These are phyloP conservation scores for Cryptococcus jaspeensis DNA, from an alignment of 1,284 basidiomycete species.

Conservation along the genomic window DNA sequence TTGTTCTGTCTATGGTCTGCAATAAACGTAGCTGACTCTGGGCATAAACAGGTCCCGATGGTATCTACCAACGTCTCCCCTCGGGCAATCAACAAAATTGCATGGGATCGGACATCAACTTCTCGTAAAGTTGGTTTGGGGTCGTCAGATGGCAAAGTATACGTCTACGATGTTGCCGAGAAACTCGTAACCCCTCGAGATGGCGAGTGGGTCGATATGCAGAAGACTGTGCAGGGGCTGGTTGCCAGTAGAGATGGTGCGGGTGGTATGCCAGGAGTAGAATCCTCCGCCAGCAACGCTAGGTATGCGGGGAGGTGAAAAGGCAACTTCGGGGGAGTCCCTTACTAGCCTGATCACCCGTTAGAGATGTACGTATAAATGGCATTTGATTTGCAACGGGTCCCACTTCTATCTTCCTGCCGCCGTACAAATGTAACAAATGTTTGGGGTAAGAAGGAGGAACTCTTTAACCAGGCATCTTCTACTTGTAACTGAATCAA, in stretches of 20 bases:
- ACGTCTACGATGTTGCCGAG: slow-evolving; percentile 93
- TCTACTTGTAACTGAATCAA: too few relatives aligned
- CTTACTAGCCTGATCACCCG: too few relatives aligned
- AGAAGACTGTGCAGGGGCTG: slow-evolving; percentile 63
- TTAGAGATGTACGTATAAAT: too few relatives aligned
- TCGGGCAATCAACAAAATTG: slow-evolving; percentile 88
- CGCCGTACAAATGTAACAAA: too few relatives aligned
- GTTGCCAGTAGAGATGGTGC: slow-evolving; percentile 8
- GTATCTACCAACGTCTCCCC: slow-evolving; percentile 55
- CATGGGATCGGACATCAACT: slow-evolving; percentile 80
- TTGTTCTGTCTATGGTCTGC: background rate
- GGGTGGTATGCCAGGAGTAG: background rate
- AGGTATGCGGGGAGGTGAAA: too few relatives aligned
- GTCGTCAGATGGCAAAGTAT: slow-evolving; percentile 85
- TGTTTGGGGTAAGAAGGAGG: too few relatives aligned
- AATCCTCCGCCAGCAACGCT: too few relatives aligned
- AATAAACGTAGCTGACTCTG: background rate
- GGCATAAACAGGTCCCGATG: slow-evolving; percentile 36
- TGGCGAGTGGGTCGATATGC: slow-evolving; percentile 84
- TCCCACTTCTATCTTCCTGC: too few relatives aligned
- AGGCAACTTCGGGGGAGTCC: too few relatives aligned
- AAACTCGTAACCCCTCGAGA: slow-evolving; percentile 72
- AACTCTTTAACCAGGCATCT: too few relatives aligned
- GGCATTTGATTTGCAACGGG: too few relatives aligned
- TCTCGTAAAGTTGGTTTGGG: slow-evolving; percentile 76